A percentile compares a stretch with the other conserved stretches of the same genome.
phyloP scores from a whole-genome alignment of 1,139 yeast genomes.

The Scheffersomyces illinoinensis region DNA sequence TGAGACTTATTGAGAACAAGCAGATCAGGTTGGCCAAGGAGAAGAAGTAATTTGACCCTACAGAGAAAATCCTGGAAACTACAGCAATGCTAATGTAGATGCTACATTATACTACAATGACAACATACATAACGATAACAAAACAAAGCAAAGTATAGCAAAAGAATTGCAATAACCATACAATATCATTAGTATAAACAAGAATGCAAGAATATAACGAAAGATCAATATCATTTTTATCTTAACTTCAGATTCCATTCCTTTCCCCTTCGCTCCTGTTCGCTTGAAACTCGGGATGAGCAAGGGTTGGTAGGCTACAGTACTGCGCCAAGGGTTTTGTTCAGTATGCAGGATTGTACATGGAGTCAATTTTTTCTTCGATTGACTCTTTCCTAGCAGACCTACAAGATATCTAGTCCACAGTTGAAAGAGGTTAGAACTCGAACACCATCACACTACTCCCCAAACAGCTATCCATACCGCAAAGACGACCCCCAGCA shows the following conservation, averaged over 20 bases:
- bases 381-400: not conserved
- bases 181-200: not conserved
- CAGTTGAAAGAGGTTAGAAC: not conserved
- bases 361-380: not conserved
- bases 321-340: not conserved
- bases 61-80: not conserved
- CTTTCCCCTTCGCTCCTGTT: not conserved
- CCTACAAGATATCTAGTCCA: not conserved
- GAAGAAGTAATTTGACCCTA: not conserved
- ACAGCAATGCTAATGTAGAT: not conserved
- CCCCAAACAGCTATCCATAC: not conserved
- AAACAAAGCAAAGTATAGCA: not conserved
- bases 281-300: not conserved
- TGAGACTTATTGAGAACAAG: constrained; percentile 75
- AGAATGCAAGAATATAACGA: not conserved
- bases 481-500: not conserved
- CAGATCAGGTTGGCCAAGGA: constrained; percentile 20
- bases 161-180: not conserved
- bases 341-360: not conserved
- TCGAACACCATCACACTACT: not conserved
- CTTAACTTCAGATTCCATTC: not conserved
- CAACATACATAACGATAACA: not conserved
- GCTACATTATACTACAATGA: not conserved
- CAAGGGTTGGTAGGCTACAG: not conserved
- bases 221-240: not conserved